phyloP scores from a whole-genome alignment of 257 asterid species.

The Solanum chmielewskii region DNA sequence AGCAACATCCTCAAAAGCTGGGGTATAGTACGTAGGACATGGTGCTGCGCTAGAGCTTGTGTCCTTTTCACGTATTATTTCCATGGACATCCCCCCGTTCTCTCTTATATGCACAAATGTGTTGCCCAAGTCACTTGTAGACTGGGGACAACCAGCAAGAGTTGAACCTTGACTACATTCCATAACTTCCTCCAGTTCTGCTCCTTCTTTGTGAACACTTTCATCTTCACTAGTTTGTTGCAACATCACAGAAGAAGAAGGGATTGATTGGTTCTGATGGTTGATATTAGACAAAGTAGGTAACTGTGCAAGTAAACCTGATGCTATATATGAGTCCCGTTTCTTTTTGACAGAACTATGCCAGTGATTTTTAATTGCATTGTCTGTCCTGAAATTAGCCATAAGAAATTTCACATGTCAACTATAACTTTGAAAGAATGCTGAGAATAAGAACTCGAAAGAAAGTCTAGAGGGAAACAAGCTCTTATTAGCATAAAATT shows the following conservation, averaged over 20 bases:
- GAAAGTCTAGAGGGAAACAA: background rate
- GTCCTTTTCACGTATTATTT: slow-evolving; percentile 8
- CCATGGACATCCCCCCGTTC: slow-evolving; percentile 26
- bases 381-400: slow-evolving; percentile 60
- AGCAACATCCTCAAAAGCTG: slow-evolving; percentile 26
- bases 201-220: slow-evolving; percentile 31
- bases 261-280: slow-evolving; percentile 32
- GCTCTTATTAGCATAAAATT: background rate
- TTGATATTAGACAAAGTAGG: slow-evolving; percentile 45
- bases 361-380: slow-evolving; percentile 91
- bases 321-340: slow-evolving; percentile 66
- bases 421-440: background rate
- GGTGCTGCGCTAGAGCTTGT: background rate
- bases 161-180: slow-evolving; percentile 81
- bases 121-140: slow-evolving; percentile 30
- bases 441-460: background rate
- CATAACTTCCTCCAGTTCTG: slow-evolving; percentile 57
- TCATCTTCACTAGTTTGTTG: slow-evolving; percentile 68
- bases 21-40: slow-evolving; percentile 9
- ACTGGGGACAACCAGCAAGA: slow-evolving; percentile 34
- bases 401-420: background rate
- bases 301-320: slow-evolving; percentile 78
- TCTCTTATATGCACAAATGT: slow-evolving; percentile 22
- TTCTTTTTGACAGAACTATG: slow-evolving; percentile 91
- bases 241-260: slow-evolving; percentile 50